These are phyloP conservation scores for Remersonia thermophila DNA, from an alignment of 2,329 filamentous ascomycete species.

Conservation along the genomic window DNA sequence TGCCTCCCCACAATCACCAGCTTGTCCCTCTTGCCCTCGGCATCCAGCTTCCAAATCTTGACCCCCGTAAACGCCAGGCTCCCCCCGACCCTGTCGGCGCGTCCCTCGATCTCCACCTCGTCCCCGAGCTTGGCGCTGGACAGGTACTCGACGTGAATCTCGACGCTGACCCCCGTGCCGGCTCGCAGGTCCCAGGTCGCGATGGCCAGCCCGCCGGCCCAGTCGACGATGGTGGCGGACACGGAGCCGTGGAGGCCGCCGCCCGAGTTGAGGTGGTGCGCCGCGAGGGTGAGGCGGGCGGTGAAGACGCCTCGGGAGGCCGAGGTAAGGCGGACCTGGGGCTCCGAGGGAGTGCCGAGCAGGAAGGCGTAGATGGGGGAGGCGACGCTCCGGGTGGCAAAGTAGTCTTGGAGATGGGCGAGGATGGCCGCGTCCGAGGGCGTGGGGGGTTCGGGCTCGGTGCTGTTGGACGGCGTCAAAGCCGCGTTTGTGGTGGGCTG, in stretches of 20 bases:
- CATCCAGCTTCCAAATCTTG: constrained; percentile 6
- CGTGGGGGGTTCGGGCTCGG: no score
- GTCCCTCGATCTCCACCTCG: constrained; percentile 10
- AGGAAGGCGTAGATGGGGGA: constrained; percentile 12
- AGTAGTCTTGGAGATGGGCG: constrained; percentile 17
- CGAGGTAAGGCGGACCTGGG: constrained; percentile 4
- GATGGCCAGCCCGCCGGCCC: constrained; percentile 14
- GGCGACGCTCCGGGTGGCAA: constrained; percentile 5
- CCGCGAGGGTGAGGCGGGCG: constrained; percentile 5
- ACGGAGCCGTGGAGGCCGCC: constrained; percentile 10
- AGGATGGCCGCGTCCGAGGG: neutral
- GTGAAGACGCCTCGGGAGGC: constrained; percentile 8
- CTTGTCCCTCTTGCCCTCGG: constrained; percentile 1
- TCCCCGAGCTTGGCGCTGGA: constrained; percentile 8
- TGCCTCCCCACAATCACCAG: constrained; percentile 5
- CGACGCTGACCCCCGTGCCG: constrained; percentile 10
- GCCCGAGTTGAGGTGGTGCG: constrained; percentile 8
- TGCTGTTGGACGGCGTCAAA: no score
- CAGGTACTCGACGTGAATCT: constrained; percentile 11
- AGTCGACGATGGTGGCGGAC: constrained; percentile 12
- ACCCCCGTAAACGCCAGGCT: constrained; percentile 12
- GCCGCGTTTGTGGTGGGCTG: no score
- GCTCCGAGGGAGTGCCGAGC: constrained; percentile 1
- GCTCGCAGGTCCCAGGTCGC: constrained; percentile 6
- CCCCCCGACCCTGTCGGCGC: constrained; percentile 7